These are phyloP conservation scores for Spongospora subterranea DNA, from an alignment of 208 protist species.

Conservation along the genomic window DNA sequence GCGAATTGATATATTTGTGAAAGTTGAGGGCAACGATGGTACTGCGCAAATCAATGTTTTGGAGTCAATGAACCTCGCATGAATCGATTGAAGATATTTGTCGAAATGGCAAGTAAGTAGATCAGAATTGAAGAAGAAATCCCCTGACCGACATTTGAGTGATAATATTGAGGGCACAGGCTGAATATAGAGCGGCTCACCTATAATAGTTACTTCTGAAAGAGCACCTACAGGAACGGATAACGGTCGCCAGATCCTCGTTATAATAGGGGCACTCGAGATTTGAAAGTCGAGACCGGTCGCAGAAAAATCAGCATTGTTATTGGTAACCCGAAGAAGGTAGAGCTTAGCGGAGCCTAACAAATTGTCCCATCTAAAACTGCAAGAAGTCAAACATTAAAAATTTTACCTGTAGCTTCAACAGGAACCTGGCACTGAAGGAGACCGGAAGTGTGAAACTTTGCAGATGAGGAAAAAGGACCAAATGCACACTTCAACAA, in stretches of 20 bases:
- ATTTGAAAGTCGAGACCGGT: neutral
- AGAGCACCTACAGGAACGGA: neutral
- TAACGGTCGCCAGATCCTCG: neutral
- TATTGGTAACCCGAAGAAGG: neutral
- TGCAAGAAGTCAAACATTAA: neutral
- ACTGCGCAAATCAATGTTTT: neutral
- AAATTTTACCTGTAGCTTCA: neutral
- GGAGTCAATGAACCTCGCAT: conserved; percentile 5
- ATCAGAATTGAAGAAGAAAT: neutral
- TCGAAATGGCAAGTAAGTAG: neutral
- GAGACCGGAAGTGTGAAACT: neutral
- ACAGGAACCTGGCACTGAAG: neutral
- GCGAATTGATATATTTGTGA: neutral
- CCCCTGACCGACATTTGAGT: neutral
- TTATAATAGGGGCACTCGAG: neutral
- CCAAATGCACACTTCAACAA: neutral
- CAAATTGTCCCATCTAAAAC: neutral
- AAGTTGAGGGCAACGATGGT: neutral
- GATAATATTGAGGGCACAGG: too few species aligned
- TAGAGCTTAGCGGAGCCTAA: neutral
- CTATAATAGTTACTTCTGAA: neutral
- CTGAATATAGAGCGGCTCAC: neutral
- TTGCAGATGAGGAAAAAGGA: neutral
- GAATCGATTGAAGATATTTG: neutral
- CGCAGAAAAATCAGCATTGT: conserved; percentile 20